Evolutionary conservation across 331 rosid species (phyloP).

Genomic region (Saraca asoca): DNA sequence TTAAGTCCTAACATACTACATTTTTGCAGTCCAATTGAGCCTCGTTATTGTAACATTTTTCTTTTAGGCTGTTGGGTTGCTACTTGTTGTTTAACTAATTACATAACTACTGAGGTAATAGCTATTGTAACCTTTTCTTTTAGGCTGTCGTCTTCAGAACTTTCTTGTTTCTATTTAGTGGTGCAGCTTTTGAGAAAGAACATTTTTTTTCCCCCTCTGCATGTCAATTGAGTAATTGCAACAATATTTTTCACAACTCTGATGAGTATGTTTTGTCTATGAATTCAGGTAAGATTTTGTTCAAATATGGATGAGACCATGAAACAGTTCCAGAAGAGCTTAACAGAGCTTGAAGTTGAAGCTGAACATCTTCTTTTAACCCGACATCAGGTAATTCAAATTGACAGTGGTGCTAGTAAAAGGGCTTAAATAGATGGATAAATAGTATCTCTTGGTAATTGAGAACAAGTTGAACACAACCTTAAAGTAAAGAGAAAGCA

Average conservation of each 20-base stretch:
- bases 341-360: constrained; percentile 69
- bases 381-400: constrained; percentile 59
- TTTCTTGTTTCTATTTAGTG: not conserved
- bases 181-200: not conserved
- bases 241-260: not conserved
- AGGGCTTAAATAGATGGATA: not conserved
- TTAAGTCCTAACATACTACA: not conserved
- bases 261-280: not conserved
- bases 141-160: too few species aligned
- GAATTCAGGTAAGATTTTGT: constrained; percentile 10
- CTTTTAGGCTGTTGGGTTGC: not conserved
- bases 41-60: not conserved
- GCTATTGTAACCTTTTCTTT: not conserved
- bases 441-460: constrained; percentile 2
- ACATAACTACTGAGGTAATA: not conserved
- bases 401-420: not conserved
- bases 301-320: constrained; percentile 58
- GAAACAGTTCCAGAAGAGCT: constrained; percentile 52
- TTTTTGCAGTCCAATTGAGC: not conserved
- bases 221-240: not conserved
- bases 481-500: too few species aligned
- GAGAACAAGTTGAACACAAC: not conserved
- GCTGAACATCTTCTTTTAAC: constrained; percentile 87
- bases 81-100: not conserved
- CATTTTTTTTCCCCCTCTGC: not conserved